Percentiles rank a stretch among this genome's conserved stretches.
Evolutionary conservation across 202 grass and related monocot genomes (phyloP).

Genomic region (Eragrostis tef): DNA sequence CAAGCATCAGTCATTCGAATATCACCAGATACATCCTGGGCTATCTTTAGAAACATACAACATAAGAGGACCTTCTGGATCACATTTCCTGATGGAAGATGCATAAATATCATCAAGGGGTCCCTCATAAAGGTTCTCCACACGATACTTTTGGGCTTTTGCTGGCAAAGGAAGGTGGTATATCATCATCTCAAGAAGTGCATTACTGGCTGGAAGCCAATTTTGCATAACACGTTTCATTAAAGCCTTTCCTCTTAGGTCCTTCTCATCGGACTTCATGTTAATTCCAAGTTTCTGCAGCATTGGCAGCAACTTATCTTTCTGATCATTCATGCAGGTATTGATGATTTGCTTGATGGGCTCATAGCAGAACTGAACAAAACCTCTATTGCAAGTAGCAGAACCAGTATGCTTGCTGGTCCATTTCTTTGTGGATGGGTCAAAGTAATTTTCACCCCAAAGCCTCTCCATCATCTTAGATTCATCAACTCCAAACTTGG

Average conservation of each 20-base stretch:
- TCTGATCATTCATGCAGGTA: conserved; percentile 71
- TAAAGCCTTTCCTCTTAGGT: conserved; percentile 62
- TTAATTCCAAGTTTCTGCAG: conserved; percentile 63
- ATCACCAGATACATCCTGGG: conserved; percentile 72
- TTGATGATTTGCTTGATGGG: conserved; percentile 69
- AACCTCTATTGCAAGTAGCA: conserved; percentile 70
- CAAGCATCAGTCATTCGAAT: conserved; percentile 70
- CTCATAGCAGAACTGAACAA: conserved; percentile 72
- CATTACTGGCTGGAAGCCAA: conserved; percentile 67
- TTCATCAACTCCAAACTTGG: conserved; percentile 71
- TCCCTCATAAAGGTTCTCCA: conserved; percentile 74
- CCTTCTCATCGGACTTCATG: conserved; percentile 81
- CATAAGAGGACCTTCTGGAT: conserved; percentile 68
- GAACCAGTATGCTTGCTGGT: conserved; percentile 62
- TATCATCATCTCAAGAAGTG: conserved; percentile 77
- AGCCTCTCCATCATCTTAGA: conserved; percentile 75
- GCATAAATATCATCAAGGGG: conserved; percentile 67
- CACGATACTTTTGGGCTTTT: conserved; percentile 67
- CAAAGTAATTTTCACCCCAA: conserved; percentile 77
- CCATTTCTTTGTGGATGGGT: conserved; percentile 69
- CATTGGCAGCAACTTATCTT: conserved; percentile 63
- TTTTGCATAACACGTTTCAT: conserved; percentile 84
- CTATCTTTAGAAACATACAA: conserved; percentile 60
- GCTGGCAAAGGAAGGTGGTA: conserved; percentile 71
- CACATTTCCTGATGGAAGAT: conserved; percentile 66